Evolutionary conservation across 441 rosid species (phyloP).

Genomic region (Adansonia rubrostipa): DNA sequence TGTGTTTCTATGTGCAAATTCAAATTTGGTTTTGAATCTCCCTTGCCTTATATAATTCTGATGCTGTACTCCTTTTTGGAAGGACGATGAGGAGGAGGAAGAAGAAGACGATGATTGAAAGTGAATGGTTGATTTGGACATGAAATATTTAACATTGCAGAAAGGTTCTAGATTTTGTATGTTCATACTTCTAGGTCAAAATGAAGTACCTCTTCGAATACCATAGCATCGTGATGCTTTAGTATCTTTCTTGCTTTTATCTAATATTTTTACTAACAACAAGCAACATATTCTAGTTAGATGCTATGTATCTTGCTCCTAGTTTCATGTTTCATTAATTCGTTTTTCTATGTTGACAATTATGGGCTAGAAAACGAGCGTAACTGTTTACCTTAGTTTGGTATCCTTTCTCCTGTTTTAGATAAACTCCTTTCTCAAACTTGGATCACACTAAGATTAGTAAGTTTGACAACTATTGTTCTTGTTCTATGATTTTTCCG

Average conservation of each 20-base stretch:
- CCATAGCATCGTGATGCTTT: neutral
- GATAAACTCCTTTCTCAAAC: too few species aligned
- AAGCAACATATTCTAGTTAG: neutral
- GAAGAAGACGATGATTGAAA: conserved; percentile 36
- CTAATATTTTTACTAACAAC: conserved; percentile 1
- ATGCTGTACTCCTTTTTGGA: conserved; percentile 35
- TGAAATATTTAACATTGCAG: conserved; percentile 25
- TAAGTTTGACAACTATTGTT: too few species aligned
- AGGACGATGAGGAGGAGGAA: conserved; percentile 41
- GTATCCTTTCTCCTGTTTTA: too few species aligned
- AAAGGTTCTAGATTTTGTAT: conserved; percentile 33
- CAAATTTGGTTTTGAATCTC: neutral
- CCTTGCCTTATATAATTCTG: neutral
- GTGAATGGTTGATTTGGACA: conserved; percentile 32
- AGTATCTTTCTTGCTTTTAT: neutral
- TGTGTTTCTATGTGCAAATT: neutral
- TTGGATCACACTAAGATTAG: too few species aligned
- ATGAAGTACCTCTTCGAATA: neutral
- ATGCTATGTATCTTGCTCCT: neutral
- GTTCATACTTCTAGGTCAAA: conserved; percentile 20
- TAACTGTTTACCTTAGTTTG: neutral
- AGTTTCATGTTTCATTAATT: neutral
- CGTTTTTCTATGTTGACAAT: neutral
- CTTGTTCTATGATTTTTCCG: too few species aligned
- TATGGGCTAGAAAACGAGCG: neutral